These are phyloP conservation scores for Hemisphaericaspora subhashii DNA, from an alignment of 1,139 yeast genomes.

Conservation along the genomic window DNA sequence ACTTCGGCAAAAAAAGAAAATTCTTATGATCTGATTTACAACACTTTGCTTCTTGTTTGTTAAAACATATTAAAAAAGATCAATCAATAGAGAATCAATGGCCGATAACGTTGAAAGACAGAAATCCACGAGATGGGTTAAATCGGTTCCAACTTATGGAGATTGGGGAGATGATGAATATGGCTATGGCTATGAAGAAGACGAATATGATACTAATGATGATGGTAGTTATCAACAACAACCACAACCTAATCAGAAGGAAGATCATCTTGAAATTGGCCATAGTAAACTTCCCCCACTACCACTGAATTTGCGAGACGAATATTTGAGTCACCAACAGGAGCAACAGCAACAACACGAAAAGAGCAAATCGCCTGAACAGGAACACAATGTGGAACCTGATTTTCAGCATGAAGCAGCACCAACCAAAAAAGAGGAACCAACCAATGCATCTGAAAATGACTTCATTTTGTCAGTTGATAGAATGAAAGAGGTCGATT, in stretches of 20 bases:
- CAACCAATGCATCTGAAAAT: constrained; percentile 1
- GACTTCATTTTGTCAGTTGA: constrained; percentile 41
- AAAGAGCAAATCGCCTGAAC: not conserved
- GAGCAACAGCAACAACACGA: not conserved
- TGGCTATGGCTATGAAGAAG: constrained; percentile 25
- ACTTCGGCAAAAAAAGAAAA: not conserved
- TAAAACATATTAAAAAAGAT: too few relatives aligned
- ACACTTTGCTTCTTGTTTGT: not conserved
- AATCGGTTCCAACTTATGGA: constrained; percentile 57
- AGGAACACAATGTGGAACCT: not conserved
- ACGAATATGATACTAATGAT: constrained; percentile 10
- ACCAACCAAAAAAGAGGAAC: not conserved
- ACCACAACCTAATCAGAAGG: constrained; percentile 2
- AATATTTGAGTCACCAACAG: constrained; percentile 3
- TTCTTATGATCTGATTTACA: not conserved
- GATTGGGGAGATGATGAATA: constrained; percentile 50
- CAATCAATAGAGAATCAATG: constrained; percentile 20
- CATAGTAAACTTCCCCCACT: constrained; percentile 8
- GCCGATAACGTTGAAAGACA: constrained; percentile 52
- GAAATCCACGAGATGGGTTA: constrained; percentile 65
- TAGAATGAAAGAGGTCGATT: constrained; percentile 7
- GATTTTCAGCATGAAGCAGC: not conserved
- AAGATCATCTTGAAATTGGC: constrained; percentile 13
- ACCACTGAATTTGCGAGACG: constrained; percentile 3
- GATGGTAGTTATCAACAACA: constrained; percentile 3